These are phyloP conservation scores for Solanum arcanum DNA, from an alignment of 257 asterid genomes.

Conservation along the genomic window DNA sequence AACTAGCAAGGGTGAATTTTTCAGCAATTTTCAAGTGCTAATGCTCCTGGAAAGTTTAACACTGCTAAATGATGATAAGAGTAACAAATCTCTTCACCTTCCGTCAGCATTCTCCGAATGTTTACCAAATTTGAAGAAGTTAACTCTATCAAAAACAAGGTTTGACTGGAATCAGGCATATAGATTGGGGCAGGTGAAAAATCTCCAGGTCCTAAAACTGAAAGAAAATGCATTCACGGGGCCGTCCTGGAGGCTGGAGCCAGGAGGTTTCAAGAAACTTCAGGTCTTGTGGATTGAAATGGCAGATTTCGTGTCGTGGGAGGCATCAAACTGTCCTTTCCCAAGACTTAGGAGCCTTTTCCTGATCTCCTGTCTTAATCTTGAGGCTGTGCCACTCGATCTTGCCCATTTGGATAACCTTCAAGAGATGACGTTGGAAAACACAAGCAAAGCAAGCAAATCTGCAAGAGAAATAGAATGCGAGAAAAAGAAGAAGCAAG, in stretches of 20 bases:
- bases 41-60: constrained; percentile 31
- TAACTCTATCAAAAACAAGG: constrained; percentile 26
- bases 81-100: constrained; percentile 7
- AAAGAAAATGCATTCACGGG: background rate
- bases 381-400: background rate
- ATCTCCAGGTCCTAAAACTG: constrained; percentile 32
- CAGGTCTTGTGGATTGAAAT: background rate
- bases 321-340: background rate
- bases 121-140: constrained; percentile 34
- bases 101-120: constrained; percentile 22
- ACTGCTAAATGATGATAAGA: constrained; percentile 29
- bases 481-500: background rate
- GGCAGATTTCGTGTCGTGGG: background rate
- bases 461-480: background rate
- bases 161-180: constrained; percentile 41
- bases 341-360: background rate
- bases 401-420: background rate
- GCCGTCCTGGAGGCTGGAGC: background rate
- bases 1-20: constrained; percentile 5
- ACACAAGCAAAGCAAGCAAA: background rate
- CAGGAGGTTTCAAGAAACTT: background rate
- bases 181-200: constrained; percentile 31
- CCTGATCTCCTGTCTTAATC: background rate
- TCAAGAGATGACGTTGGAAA: background rate
- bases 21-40: constrained; percentile 24